Percentiles rank a stretch among this genome's conserved stretches.
Conservation (phyloP, 2,329 filamentous ascomycete species). For the Nothophaeocryptopus gaeumannii region DNA sequence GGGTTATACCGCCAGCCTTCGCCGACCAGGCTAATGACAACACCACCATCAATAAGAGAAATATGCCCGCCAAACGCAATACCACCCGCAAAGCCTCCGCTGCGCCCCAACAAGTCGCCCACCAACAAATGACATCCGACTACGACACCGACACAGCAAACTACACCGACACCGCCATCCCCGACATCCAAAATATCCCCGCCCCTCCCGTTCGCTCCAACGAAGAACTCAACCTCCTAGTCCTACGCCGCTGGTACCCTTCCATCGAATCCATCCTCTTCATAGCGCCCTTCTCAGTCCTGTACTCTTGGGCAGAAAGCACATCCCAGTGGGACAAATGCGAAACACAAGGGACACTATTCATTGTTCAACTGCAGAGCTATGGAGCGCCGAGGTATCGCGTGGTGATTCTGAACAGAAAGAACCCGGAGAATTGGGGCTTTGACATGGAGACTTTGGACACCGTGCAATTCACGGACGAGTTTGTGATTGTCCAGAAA, state of each 20-base stretch:
- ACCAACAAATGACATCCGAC: slow-evolving; percentile 12
- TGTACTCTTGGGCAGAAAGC: slow-evolving; percentile 72
- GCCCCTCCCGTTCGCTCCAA: slow-evolving; percentile 62
- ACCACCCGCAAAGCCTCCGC: slow-evolving; percentile 4
- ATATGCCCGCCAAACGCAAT: slow-evolving; percentile 20
- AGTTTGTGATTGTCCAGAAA: slow-evolving; percentile 59
- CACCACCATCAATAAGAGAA: background rate
- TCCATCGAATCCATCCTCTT: slow-evolving; percentile 70
- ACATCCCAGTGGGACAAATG: slow-evolving; percentile 77
- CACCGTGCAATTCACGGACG: slow-evolving; percentile 50
- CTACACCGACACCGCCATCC: slow-evolving; percentile 29
- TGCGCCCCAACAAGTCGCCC: slow-evolving; percentile 8
- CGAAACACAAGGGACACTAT: slow-evolving; percentile 81
- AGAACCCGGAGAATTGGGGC: slow-evolving; percentile 48
- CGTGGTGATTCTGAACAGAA: slow-evolving; percentile 48
- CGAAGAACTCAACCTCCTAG: slow-evolving; percentile 81
- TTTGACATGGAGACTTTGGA: slow-evolving; percentile 43
- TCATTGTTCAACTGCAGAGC: slow-evolving; percentile 68
- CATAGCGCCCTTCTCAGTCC: slow-evolving; percentile 78
- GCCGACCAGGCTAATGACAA: background rate
- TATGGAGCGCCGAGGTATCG: slow-evolving; percentile 39
- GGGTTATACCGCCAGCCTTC: background rate
- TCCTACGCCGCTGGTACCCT: slow-evolving; percentile 77
- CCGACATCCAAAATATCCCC: slow-evolving; percentile 26
- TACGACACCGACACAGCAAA: slow-evolving; percentile 24